Evolutionary conservation across 305 asterid genomes (phyloP).

Genomic region (Plantago lanceolata): DNA sequence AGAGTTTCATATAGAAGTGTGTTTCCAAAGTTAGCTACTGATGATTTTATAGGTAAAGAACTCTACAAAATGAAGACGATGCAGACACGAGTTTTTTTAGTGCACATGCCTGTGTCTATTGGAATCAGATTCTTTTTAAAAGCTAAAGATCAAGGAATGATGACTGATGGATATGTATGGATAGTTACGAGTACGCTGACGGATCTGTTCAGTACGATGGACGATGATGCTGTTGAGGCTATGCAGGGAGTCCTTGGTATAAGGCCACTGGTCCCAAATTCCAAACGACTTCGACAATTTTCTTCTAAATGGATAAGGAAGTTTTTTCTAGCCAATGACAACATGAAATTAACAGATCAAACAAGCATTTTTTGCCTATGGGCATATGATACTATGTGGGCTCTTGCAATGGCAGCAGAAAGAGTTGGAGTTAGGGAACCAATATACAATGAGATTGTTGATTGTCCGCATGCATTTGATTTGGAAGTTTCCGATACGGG

Average conservation of each 20-base stretch:
- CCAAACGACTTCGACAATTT: slow-evolving; percentile 23
- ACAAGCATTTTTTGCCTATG: slow-evolving; percentile 30
- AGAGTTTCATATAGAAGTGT: slow-evolving; percentile 25
- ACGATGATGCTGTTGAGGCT: slow-evolving; percentile 25
- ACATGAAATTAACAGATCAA: slow-evolving; percentile 26
- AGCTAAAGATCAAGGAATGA: slow-evolving; percentile 46
- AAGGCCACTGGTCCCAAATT: slow-evolving; percentile 34
- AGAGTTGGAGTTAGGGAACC: slow-evolving; percentile 24
- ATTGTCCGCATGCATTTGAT: slow-evolving; percentile 19
- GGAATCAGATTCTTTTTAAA: slow-evolving; percentile 39
- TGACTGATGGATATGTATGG: slow-evolving; percentile 50
- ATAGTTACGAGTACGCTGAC: slow-evolving; percentile 41
- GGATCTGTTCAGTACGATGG: slow-evolving; percentile 29
- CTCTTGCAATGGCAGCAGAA: slow-evolving; percentile 47
- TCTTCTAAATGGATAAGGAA: slow-evolving; percentile 33
- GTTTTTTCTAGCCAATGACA: slow-evolving; percentile 34
- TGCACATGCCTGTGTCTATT: slow-evolving; percentile 22
- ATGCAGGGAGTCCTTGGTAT: slow-evolving; percentile 57
- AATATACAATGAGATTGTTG: slow-evolving; percentile 10
- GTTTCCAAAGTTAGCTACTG: slow-evolving; percentile 18
- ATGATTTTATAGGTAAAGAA: slow-evolving; percentile 21
- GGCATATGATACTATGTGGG: slow-evolving; percentile 37
- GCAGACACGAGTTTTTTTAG: slow-evolving; percentile 30
- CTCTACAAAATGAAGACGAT: slow-evolving; percentile 26
- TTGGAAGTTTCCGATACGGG: slow-evolving; percentile 24